Evolutionary conservation across 495 filamentous ascomycete genomes (phyloP).

Genomic region (Aspergillus hancockii): DNA sequence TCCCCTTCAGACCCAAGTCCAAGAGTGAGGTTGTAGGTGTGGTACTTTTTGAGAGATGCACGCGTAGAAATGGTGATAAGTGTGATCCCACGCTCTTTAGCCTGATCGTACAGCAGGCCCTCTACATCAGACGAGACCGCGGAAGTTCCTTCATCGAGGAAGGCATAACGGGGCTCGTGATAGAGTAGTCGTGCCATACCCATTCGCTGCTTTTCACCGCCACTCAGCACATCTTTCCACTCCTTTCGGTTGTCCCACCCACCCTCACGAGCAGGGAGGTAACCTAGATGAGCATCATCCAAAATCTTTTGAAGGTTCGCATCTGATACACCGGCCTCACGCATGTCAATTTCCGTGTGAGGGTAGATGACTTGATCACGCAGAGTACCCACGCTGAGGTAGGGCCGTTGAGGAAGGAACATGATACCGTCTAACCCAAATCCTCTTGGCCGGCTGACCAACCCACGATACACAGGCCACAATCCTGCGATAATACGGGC

Average conservation of each 20-base stretch:
- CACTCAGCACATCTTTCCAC: conserved; percentile 96
- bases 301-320: conserved; percentile 71
- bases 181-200: conserved; percentile 88
- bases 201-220: conserved; percentile 98
- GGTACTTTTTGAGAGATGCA: conserved; percentile 90
- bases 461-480: conserved; percentile 92
- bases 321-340: conserved; percentile 73
- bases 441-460: conserved; percentile 80
- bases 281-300: conserved; percentile 81
- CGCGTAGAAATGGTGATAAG: conserved; percentile 93
- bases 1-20: conserved; percentile 64
- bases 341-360: conserved; percentile 93
- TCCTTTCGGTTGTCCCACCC: conserved; percentile 97
- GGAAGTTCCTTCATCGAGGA: conserved; percentile 93
- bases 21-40: conserved; percentile 84
- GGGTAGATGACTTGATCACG: conserved; percentile 98
- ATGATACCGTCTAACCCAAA: conserved; percentile 90
- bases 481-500: conserved; percentile 87
- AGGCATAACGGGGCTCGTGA: conserved; percentile 90
- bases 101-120: conserved; percentile 86
- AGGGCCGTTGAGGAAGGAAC: conserved; percentile 95
- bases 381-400: conserved; percentile 91
- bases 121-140: conserved; percentile 95
- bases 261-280: conserved; percentile 87
- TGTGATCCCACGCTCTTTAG: conserved; percentile 90